Percentiles rank a stretch among this genome's conserved stretches.
Evolutionary conservation across 257 asterid genomes (phyloP).

Genomic region (Schizonepeta tenuifolia): DNA sequence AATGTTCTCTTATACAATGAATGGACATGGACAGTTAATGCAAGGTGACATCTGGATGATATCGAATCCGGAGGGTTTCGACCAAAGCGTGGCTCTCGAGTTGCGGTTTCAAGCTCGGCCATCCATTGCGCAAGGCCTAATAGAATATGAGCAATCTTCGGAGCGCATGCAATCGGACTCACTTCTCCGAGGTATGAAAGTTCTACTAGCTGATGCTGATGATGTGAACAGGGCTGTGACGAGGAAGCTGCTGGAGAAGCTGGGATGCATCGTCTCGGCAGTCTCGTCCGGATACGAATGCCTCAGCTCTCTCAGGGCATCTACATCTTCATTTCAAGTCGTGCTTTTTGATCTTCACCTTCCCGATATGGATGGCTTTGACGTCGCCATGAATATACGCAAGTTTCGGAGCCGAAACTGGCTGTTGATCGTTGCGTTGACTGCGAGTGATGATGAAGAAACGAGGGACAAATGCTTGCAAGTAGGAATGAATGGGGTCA

Average conservation of each 20-base stretch:
- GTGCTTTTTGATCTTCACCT: slow-evolving; percentile 83
- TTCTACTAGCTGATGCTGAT: slow-evolving; percentile 78
- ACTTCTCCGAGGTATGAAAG: slow-evolving; percentile 60
- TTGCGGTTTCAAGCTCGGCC: slow-evolving; percentile 63
- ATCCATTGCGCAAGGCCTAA: slow-evolving; percentile 40
- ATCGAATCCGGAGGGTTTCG: slow-evolving; percentile 64
- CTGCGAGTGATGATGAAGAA: slow-evolving; percentile 58
- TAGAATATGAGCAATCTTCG: slow-evolving; percentile 58
- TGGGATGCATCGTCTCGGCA: slow-evolving; percentile 72
- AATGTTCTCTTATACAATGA: not conserved
- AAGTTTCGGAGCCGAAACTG: slow-evolving; percentile 64
- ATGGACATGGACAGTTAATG: slow-evolving; percentile 77
- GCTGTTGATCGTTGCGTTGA: slow-evolving; percentile 76
- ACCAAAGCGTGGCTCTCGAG: slow-evolving; percentile 76
- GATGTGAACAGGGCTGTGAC: slow-evolving; percentile 79
- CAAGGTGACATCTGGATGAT: slow-evolving; percentile 88
- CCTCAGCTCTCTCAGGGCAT: slow-evolving; percentile 57
- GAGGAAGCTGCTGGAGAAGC: slow-evolving; percentile 71
- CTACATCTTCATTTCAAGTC: slow-evolving; percentile 49
- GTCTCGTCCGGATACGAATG: slow-evolving; percentile 87
- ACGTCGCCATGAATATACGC: slow-evolving; percentile 64
- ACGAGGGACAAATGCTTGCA: slow-evolving; percentile 57
- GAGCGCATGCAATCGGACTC: slow-evolving; percentile 55
- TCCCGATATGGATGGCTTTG: slow-evolving; percentile 83
- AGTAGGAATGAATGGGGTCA: slow-evolving; percentile 78